These are phyloP conservation scores for Craspedostauros australis DNA, from an alignment of 108 stramenopile species.

Conservation along the genomic window DNA sequence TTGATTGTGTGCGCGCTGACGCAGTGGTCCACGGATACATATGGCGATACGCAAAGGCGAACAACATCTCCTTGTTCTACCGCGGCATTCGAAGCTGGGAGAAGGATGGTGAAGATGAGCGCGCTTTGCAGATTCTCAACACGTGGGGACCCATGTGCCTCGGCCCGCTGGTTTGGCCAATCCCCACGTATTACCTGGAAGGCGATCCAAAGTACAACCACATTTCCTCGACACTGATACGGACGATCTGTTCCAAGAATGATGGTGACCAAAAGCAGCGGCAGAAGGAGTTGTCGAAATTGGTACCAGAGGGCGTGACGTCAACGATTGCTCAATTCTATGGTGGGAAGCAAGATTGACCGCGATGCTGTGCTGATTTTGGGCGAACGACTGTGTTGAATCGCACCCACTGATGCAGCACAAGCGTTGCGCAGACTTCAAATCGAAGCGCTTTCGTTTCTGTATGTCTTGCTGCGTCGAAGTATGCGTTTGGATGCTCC, in stretches of 20 bases:
- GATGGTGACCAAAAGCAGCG: conserved; percentile 7
- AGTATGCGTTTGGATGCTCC: no score
- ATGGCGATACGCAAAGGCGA: conserved; percentile 67
- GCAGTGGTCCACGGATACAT: conserved; percentile 75
- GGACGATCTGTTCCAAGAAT: conserved; percentile 38
- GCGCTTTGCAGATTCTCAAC: conserved; percentile 58
- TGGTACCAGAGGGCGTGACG: no score
- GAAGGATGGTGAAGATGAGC: conserved; percentile 74
- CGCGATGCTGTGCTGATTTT: no score
- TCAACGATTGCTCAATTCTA: no score
- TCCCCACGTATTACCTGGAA: conserved; percentile 64
- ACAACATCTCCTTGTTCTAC: conserved; percentile 53
- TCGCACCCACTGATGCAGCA: no score
- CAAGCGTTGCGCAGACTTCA: no score
- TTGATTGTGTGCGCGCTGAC: no score
- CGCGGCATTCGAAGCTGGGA: conserved; percentile 84
- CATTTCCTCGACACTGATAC: conserved; percentile 67
- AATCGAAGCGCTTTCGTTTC: no score
- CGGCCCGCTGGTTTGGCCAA: conserved; percentile 55
- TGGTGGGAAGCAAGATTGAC: no score
- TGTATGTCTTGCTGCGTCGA: no score
- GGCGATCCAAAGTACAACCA: conserved; percentile 76
- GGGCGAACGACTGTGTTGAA: no score
- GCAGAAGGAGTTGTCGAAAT: conserved; percentile 12
- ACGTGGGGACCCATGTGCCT: conserved; percentile 56